Base-by-base conservation (phyloP, 306 rosid species). In the Coriaria nepalensis region DNA sequence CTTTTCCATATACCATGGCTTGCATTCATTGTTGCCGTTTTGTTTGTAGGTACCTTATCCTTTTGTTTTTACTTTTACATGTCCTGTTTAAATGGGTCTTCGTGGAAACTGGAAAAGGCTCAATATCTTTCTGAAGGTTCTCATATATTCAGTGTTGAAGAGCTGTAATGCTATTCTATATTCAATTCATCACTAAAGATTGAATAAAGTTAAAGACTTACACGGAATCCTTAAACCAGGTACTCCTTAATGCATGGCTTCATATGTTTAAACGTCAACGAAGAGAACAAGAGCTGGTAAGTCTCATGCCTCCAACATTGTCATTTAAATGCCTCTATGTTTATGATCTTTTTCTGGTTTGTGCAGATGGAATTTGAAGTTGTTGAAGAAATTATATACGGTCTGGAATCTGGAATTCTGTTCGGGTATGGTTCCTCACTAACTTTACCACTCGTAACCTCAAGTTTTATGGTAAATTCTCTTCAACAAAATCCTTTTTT, bases 11-110 rank as follows among this genome's bases (percentile, higher is more conserved):
- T 88, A 47, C 97, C 95, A 46, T 86, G 87, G 95, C 76, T 84
- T 73, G 90, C 82, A 44, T 72, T 77, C 51, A 57, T 68, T 45
- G 88, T 73, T 71, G 77, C 71, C 78, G 68, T 85, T 78, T 81
- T 84, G 92, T 90, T 90, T 90, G 97, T 84, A 84, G 95, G 97
- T 78, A 84, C 72, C 95, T 68, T 77, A 65, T 71, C 72, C 63
- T 68, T 40, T 66, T 20, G 29, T 20, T 20, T 20, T 20, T 20
- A 3, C 29, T 20, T 20, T 20, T 20, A 1, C 1, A 3, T 20
- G 29, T 20, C 29, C 3, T 20, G 29, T 20, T 20, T 20, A 20
- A 20, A 20, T 20, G 29, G 3, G 29, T 20, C 29, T 20, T 20
- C 1, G 29, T 20, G 29, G 29, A 20, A 20, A 20, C 29, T 20